Conservation (phyloP, 306 rosid species). For the Citrullus mucosospermus region DNA sequence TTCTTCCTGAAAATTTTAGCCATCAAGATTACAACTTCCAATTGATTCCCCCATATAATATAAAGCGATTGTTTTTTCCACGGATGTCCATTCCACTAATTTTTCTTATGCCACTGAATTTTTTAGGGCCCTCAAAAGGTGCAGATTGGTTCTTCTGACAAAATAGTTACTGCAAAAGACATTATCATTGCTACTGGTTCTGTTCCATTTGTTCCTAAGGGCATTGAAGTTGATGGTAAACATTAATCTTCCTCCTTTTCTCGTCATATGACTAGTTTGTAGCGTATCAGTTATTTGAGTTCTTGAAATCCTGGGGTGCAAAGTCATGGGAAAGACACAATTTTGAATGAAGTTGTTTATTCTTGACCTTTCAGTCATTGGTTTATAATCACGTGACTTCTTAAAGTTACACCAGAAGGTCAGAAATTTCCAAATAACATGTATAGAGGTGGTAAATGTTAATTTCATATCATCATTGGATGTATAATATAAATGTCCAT, state of each 20-base stretch:
- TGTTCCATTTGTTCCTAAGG: constrained; percentile 95
- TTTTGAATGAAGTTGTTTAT: background rate
- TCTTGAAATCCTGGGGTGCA: background rate
- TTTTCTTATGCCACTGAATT: constrained; percentile 10
- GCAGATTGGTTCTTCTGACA: constrained; percentile 74
- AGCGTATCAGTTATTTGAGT: background rate
- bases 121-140: constrained; percentile 86
- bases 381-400: background rate
- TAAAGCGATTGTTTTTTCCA: background rate
- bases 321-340: background rate
- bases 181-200: constrained; percentile 96
- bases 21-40: background rate
- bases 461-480: background rate
- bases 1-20: background rate
- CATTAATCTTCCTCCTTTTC: background rate
- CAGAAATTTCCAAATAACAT: background rate
- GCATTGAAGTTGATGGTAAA: constrained; percentile 92
- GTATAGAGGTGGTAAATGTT: background rate
- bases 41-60: background rate
- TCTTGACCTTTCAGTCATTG: background rate
- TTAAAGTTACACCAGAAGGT: background rate
- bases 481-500: background rate
- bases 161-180: constrained; percentile 64
- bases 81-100: background rate
- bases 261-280: background rate